phyloP scores from a whole-genome alignment of 2,329 filamentous ascomycete genomes.

The Pseudohalonectria lignicola region DNA sequence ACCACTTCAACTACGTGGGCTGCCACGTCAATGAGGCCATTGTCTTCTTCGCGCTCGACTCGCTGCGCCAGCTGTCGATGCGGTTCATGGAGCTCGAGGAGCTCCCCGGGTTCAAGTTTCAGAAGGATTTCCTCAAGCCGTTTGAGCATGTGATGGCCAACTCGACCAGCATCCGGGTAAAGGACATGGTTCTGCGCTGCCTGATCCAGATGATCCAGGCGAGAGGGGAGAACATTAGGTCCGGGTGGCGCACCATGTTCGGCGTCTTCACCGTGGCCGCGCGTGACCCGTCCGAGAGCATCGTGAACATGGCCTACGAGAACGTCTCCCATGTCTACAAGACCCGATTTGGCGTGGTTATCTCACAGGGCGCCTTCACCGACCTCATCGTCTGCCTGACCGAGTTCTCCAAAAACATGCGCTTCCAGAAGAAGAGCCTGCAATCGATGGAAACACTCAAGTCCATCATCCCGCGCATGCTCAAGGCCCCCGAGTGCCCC shows the following conservation, averaged over 20 bases:
- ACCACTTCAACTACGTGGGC: constrained; percentile 96
- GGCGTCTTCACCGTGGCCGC: constrained; percentile 96
- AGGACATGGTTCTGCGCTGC: constrained; percentile 93
- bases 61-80: constrained; percentile 91
- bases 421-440: constrained; percentile 96
- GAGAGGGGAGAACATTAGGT: constrained; percentile 89
- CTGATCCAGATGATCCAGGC: constrained; percentile 99
- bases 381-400: constrained; percentile 94
- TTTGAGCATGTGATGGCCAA: constrained; percentile 98
- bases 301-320: constrained; percentile 94
- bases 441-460: constrained; percentile 94
- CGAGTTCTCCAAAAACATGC: constrained; percentile 97
- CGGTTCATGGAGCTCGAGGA: constrained; percentile 98
- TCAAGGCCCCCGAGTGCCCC: constrained; percentile 90
- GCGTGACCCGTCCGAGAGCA: constrained; percentile 82
- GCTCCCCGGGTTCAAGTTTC: constrained; percentile 96
- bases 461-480: constrained; percentile 86
- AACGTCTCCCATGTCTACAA: constrained; percentile 95
- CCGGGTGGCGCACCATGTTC: constrained; percentile 99
- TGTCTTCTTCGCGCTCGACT: constrained; percentile 95
- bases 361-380: constrained; percentile 92
- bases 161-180: constrained; percentile 81
- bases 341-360: constrained; percentile 88
- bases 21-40: constrained; percentile 95
- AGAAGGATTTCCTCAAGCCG: constrained; percentile 97